Conservation (phyloP, 805 yeast genomes). For the Ogataea polymorpha region DNA sequence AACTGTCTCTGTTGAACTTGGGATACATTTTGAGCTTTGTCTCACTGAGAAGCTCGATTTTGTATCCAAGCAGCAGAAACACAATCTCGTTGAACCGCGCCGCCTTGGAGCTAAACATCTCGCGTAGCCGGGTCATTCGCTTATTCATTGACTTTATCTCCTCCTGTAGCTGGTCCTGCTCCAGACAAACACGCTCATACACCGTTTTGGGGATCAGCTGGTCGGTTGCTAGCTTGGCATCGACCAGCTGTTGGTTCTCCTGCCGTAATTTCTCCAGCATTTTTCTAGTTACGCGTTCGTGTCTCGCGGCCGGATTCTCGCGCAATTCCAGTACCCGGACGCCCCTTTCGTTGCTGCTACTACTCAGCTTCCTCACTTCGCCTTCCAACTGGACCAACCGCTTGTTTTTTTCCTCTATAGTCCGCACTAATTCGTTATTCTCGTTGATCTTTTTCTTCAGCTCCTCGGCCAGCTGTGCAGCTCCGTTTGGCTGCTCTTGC, state of each 20-base stretch:
- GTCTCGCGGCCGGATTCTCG: slow-evolving; percentile 59
- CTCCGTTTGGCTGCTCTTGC: neutral
- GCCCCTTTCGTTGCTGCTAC: slow-evolving; percentile 29
- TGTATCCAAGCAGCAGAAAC: slow-evolving; percentile 66
- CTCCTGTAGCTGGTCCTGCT: slow-evolving; percentile 44
- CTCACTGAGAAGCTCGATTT: slow-evolving; percentile 61
- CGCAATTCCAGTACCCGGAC: slow-evolving; percentile 55
- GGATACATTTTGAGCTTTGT: slow-evolving; percentile 48
- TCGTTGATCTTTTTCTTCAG: slow-evolving; percentile 1
- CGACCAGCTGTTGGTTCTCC: slow-evolving; percentile 58
- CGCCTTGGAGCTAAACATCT: slow-evolving; percentile 64
- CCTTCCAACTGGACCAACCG: neutral
- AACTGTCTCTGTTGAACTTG: slow-evolving; percentile 21
- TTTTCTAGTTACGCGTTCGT: slow-evolving; percentile 57
- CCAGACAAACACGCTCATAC: slow-evolving; percentile 59
- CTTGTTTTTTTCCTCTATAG: slow-evolving; percentile 1
- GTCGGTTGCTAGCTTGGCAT: slow-evolving; percentile 5
- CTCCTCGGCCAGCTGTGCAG: slow-evolving; percentile 1
- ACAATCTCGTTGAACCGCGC: slow-evolving; percentile 67
- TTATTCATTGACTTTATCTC: slow-evolving; percentile 51
- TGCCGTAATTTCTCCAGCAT: slow-evolving; percentile 47
- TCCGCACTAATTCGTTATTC: neutral
- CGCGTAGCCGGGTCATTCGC: slow-evolving; percentile 48
- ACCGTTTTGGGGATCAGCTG: neutral
- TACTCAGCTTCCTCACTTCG: neutral